Evolutionary conservation across 768 basidiomycete species (phyloP), one percentile per base, ranked within the genome.

Genomic region (Agaricus bisporus): DNA sequence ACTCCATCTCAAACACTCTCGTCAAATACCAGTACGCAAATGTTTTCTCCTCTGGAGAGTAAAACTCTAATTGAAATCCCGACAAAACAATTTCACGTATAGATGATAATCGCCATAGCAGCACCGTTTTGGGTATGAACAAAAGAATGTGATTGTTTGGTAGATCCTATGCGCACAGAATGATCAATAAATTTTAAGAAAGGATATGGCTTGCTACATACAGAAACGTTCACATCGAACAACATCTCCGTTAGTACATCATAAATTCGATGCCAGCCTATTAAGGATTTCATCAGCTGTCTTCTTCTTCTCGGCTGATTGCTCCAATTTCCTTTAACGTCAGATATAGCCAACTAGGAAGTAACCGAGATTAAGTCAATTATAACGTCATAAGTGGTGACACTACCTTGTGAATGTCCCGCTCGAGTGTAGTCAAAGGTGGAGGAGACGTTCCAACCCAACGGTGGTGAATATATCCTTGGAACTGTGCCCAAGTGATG

Each of bases 11-110:
- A 1, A 85, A 68, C 3, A 90, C 75, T 41, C 76, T 74, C 2
- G 76, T 63, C 5, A 73, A 69, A 61, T 88, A 88, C 85, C 88
- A 91, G 66, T 91, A 91, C 2, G 88, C 85, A 56, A 89, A 80
- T 0, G 85, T 72, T 32, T 72, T 78, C 61, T 93, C 91, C 41
- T 86, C 79, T 0, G 74, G 65, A 18, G 79, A 72, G 60, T 91
- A 89, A 6, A 93, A 65, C 42, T 88, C 85, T 18, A 91, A 66
- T 64, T 91, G 88, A 57, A 88, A 86, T 2, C 87, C 91, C 1
- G 88, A 84, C 41, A 85, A 70, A 4, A 91, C 66, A 12, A 93
- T 73, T 58, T 92, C 88, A 37, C 81, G 77, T 3, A 88, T 73
- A 9, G 76, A 67, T 4, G 77, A 69, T 15, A 89, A 65, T 41